A percentile compares a stretch with the other conserved stretches of the same genome.
Evolutionary conservation across 2,329 filamentous ascomycete genomes (phyloP).

Genomic region (Neonectria hederae): DNA sequence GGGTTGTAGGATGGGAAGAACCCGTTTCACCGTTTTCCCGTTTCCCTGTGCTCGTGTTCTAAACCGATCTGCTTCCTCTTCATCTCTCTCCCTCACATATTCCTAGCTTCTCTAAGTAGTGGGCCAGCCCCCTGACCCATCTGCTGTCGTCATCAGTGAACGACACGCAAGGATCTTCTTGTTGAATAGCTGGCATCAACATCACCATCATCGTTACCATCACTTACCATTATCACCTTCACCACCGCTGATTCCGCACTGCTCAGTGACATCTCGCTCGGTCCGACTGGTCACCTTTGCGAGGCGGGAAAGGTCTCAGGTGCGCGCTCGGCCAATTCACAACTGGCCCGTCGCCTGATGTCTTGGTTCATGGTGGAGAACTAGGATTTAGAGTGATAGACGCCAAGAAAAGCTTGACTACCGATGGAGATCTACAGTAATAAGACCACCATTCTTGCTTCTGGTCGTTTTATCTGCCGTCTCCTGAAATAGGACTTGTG

Average conservation of each 20-base stretch:
- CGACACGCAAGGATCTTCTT: conserved; percentile 4
- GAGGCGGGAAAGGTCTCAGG: neutral
- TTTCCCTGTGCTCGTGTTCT: neutral
- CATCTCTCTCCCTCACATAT: neutral
- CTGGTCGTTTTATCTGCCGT: neutral
- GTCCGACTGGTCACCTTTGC: neutral
- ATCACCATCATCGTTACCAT: neutral
- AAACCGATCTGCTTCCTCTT: neutral
- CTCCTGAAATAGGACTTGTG: neutral
- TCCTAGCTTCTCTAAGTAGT: neutral
- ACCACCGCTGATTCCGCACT: neutral
- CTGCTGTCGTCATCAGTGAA: conserved; percentile 23
- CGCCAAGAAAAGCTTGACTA: neutral
- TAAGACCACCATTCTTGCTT: neutral
- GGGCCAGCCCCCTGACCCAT: neutral
- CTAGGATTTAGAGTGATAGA: neutral
- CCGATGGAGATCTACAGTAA: neutral
- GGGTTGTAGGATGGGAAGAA: neutral
- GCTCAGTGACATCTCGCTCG: neutral
- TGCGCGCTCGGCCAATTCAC: neutral
- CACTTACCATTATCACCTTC: neutral
- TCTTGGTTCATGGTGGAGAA: neutral
- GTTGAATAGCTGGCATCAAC: neutral
- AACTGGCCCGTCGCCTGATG: neutral
- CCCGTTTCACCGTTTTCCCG: neutral